These are phyloP conservation scores for Pleoardoris graminearum DNA, from an alignment of 2,329 filamentous ascomycete genomes.

Conservation along the genomic window DNA sequence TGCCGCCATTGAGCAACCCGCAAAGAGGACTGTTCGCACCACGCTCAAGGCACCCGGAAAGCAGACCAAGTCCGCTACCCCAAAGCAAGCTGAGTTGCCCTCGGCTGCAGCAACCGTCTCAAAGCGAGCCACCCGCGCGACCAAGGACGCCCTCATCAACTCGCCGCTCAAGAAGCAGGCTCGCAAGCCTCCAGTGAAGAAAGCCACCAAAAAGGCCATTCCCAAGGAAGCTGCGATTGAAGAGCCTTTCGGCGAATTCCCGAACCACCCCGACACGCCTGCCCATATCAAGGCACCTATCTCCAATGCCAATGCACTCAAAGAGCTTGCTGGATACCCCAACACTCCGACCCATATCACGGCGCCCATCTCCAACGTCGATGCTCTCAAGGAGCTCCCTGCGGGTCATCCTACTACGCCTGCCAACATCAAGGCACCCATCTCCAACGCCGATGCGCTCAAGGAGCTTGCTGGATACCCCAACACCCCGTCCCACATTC, in stretches of 20 bases:
- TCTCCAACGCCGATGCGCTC: neutral
- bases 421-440: constrained; percentile 4
- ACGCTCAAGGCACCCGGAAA: constrained; percentile 23
- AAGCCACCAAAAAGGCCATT: constrained; percentile 18
- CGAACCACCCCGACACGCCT: neutral
- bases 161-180: constrained; percentile 34
- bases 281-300: too few relatives aligned
- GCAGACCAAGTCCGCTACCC: constrained; percentile 1
- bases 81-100: constrained; percentile 17
- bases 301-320: neutral
- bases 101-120: constrained; percentile 15
- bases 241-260: too few relatives aligned
- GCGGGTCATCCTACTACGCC: constrained; percentile 6
- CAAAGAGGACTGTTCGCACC: constrained; percentile 21
- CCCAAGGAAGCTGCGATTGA: too few relatives aligned
- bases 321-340: constrained; percentile 4
- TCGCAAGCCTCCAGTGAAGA: constrained; percentile 17
- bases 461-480: neutral
- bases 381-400: constrained; percentile 18
- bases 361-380: constrained; percentile 14
- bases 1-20: constrained; percentile 14
- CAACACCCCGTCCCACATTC: neutral
- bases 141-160: constrained; percentile 22
- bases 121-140: constrained; percentile 26
- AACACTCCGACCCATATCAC: constrained; percentile 23